Base-by-base conservation (phyloP, 106 monocot species). In the Chionographis japonica region DNA sequence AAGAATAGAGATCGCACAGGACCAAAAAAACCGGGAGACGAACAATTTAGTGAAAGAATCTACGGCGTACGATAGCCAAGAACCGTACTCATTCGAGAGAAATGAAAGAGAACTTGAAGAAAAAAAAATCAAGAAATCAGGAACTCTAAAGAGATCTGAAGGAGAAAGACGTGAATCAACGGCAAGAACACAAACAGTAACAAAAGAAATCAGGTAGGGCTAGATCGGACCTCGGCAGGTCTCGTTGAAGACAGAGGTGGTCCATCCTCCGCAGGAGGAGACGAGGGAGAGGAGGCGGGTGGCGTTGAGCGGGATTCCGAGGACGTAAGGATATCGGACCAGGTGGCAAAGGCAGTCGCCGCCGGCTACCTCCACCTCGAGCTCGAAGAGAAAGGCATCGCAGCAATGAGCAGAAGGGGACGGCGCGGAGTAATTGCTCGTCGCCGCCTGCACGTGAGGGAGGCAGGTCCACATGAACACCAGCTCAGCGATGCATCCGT, bases 341-440 rank as follows among this genome's bases (percentile, higher is more conserved):
- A 76, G 75, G 54, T 69, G 62, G 61, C 75, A 76, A 40, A 76
- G 9, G 61, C 75, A 76, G 2, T 61, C 40, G 19, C 50, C 52
- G 12, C 68, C 75, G 4, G 59, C 46, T 8, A 40, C 53, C n/a
- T 6, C 65, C 7, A 35, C 37, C n/a, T 58, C 46, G 46, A 42
- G 35, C 13, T 15, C 68, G 42, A 40, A 52, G 68, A 76, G 69
- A 3, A 68, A 58, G 37, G 17, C 61, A 17, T 54, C 61, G 60
- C 75, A 76, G 55, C 55, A 55, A 17, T 41, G 36, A 18, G 41
- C 39, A 19, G 75, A 54, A 14, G 75, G 75, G 4, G 61, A 52
- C 6, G 11, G 1, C 6, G 52, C 10, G 2, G 49, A 14, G 46
- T 1, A n/a, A n/a, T 27, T 12, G 64, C 55, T 54, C 39, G 73